Conservation (phyloP, 2,329 filamentous ascomycete genomes). For the Paecilomyces niveus region DNA sequence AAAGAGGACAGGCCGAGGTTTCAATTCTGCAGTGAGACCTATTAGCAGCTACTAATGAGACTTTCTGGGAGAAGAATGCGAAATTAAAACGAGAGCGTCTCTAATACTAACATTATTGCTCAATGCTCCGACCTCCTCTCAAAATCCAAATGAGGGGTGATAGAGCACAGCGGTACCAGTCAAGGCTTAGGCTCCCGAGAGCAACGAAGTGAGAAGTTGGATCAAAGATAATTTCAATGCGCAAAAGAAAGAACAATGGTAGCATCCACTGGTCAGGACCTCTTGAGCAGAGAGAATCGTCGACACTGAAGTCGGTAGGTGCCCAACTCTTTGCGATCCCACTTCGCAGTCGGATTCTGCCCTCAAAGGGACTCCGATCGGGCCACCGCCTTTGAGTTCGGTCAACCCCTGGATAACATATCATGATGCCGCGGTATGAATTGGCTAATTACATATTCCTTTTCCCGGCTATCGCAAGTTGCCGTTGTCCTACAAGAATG, state of each 20-base stretch:
- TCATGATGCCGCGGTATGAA: not conserved
- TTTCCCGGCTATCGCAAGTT: not conserved
- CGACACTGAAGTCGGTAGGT: not conserved
- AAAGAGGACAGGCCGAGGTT: not conserved
- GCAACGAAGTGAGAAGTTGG: not conserved
- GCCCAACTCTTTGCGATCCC: not conserved
- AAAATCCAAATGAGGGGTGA: not conserved
- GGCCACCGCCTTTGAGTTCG: not conserved
- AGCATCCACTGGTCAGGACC: not conserved
- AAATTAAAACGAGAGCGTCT: not conserved
- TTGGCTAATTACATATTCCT: not conserved
- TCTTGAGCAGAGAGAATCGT: not conserved
- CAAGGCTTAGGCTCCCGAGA: not conserved
- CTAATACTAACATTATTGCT: not conserved
- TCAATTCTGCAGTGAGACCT: not conserved
- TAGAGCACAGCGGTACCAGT: not conserved
- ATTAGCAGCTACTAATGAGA: not conserved
- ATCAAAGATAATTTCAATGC: not conserved
- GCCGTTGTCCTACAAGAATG: too few relatives aligned
- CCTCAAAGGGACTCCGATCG: not conserved
- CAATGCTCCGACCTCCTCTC: not conserved
- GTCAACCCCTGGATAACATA: conserved; percentile 5
- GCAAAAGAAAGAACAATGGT: not conserved
- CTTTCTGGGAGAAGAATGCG: not conserved
- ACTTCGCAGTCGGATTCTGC: not conserved